Evolutionary conservation across 768 basidiomycete species (phyloP), one percentile per base, ranked within the genome.

Genomic region (Pisolithus orientalis): DNA sequence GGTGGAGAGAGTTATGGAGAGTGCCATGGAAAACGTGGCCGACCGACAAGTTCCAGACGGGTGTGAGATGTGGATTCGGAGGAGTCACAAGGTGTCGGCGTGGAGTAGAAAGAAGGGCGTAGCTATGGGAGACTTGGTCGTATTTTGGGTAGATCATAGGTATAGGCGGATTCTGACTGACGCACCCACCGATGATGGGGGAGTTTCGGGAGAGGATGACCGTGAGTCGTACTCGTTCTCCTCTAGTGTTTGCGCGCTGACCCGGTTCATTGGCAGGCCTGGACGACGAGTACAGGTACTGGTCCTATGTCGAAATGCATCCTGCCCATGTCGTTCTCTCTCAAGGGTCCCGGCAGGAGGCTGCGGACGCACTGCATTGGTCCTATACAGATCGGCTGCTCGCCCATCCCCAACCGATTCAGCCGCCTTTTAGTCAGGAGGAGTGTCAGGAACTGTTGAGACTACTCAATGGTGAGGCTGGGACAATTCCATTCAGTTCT

Each of bases 281-380:
- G 21, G 87, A 90, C 51, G 75, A 82, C 60, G 86, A 89, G 61
- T 88, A 85, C 58, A 75, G 85, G 50, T 92, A 90, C 61, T 92
- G 90, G 90, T 71, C 80, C 6, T 92, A 84, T 62, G 77, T 92
- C 69, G 85, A 90, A 65, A 69, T 78, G 32, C 88, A 91, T 58
- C 90, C 90, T 0, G 86, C 85, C 0, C 90, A 92, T 63, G 70
- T 74, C 7, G 62, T 75, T 0, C 59, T 91, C 27, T 78, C 84
- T 7, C 59, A 68, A 6, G 75, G 73, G 40, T 83, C 84, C 9
- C 76, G 76, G 46, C 67, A 72, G 0, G 89, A 92, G 57, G 90
- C 90, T 1, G 73, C 85, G 60, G 86, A 91, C 50, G 79, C 80
- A 0, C 70, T 92, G 56, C 86, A 80, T 24, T 92, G 90, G 90